Evolutionary conservation across 2,329 filamentous ascomycete species (phyloP).

Genomic region (Nemania sp.): DNA sequence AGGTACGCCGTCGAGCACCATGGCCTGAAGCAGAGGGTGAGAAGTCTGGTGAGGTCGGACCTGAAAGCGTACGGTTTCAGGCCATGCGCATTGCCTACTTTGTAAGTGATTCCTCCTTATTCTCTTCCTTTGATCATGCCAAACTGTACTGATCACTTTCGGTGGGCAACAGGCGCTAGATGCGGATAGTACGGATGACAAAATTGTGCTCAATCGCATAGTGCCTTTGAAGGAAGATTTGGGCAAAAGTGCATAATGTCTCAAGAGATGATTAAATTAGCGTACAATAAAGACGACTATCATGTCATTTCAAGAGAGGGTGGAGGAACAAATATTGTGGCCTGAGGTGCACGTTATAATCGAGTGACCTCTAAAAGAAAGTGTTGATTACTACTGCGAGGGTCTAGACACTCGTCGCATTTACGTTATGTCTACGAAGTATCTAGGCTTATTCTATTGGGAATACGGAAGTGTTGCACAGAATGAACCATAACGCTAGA

Average conservation of each 20-base stretch:
- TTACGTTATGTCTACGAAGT: too few species aligned
- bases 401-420: too few species aligned
- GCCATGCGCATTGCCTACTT: conserved; percentile 88
- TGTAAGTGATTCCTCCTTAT: conserved; percentile 47
- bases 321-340: too few species aligned
- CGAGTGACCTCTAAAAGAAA: too few species aligned
- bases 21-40: conserved; percentile 83
- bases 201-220: conserved; percentile 86
- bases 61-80: conserved; percentile 85
- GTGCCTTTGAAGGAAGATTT: conserved; percentile 85
- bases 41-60: conserved; percentile 62
- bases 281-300: too few species aligned
- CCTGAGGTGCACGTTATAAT: too few species aligned
- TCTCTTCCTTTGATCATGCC: neutral
- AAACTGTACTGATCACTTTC: neutral
- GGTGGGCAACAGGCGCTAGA: conserved; percentile 63
- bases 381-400: too few species aligned
- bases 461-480: too few species aligned
- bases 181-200: conserved; percentile 75
- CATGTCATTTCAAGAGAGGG: too few species aligned
- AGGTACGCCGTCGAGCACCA: conserved; percentile 72
- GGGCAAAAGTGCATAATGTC: neutral
- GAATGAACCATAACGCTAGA: too few species aligned
- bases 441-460: too few species aligned
- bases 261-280: too few species aligned